Percentiles rank a stretch among this genome's conserved stretches.
phyloP scores from a whole-genome alignment of 768 basidiomycete species.

The Lanmaoa pseudosensibilis region DNA sequence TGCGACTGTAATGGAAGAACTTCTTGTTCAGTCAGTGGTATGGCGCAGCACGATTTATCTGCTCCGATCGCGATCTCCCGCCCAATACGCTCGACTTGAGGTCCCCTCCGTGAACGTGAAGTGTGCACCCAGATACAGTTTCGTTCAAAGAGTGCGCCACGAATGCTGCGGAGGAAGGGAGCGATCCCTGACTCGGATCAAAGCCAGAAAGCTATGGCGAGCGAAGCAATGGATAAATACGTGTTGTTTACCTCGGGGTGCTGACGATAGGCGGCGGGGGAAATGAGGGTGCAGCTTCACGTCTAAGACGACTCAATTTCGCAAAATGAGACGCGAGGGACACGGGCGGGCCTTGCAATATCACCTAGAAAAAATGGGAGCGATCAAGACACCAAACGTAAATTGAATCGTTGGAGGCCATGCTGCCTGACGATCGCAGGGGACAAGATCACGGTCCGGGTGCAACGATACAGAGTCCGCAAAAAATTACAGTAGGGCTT shows the following conservation, averaged over 20 bases:
- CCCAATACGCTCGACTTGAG: conserved; percentile 8
- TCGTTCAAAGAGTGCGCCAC: conserved; percentile 6
- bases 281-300: conserved; percentile 9
- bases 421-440: conserved; percentile 10
- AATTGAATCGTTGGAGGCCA: conserved; percentile 24
- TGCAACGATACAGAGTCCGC: background rate
- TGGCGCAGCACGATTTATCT: conserved; percentile 6
- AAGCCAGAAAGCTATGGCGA: conserved; percentile 14
- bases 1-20: conserved; percentile 16
- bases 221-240: conserved; percentile 5
- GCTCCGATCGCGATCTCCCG: conserved; percentile 15
- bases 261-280: background rate
- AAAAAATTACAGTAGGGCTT: background rate
- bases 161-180: conserved; percentile 13
- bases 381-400: conserved; percentile 26
- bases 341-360: conserved; percentile 5
- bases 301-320: conserved; percentile 9
- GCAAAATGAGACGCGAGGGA: conserved; percentile 15
- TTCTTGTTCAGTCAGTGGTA: conserved; percentile 5
- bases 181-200: conserved; percentile 31
- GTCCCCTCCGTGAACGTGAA: conserved; percentile 4
- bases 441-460: background rate
- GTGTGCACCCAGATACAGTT: conserved; percentile 9
- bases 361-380: conserved; percentile 13
- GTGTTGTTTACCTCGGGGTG: conserved; percentile 12